phyloP scores from a whole-genome alignment of 208 protist species.

The Leishmania tropica region DNA sequence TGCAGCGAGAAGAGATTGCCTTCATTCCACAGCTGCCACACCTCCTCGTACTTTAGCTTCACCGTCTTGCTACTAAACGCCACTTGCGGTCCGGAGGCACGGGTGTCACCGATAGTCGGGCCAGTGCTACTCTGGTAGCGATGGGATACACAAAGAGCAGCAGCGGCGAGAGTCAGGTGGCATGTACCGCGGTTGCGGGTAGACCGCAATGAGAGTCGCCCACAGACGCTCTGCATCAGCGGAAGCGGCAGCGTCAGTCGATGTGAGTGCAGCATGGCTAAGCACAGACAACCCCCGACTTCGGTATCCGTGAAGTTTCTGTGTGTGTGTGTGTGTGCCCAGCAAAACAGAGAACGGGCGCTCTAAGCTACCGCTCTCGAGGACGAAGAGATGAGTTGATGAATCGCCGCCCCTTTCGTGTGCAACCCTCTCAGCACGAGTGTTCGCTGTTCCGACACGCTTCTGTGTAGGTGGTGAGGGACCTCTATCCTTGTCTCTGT shows the following conservation, averaged over 20 bases:
- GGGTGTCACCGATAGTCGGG: neutral
- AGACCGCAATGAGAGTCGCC: neutral
- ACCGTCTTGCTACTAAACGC: conserved; percentile 8
- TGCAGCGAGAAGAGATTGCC: conserved; percentile 92
- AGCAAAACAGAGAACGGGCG: neutral
- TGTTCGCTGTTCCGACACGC: neutral
- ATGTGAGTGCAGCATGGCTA: conserved; percentile 4
- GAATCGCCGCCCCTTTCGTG: neutral
- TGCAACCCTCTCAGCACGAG: neutral
- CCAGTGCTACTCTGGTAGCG: conserved; percentile 21
- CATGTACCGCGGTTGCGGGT: neutral
- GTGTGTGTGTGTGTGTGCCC: neutral
- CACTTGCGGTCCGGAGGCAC: neutral
- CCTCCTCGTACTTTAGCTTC: conserved; percentile 58
- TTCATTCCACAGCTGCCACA: conserved; percentile 91
- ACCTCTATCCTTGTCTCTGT: neutral
- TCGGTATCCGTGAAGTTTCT: neutral
- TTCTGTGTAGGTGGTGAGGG: neutral
- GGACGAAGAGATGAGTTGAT: neutral
- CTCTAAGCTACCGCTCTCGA: neutral
- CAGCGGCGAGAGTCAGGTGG: neutral
- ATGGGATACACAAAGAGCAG: neutral
- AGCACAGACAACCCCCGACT: too few relatives aligned
- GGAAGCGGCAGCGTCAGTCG: neutral
- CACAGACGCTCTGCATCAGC: neutral